Conservation (phyloP, 257 asterid genomes). For the Forsythia viridissima region DNA sequence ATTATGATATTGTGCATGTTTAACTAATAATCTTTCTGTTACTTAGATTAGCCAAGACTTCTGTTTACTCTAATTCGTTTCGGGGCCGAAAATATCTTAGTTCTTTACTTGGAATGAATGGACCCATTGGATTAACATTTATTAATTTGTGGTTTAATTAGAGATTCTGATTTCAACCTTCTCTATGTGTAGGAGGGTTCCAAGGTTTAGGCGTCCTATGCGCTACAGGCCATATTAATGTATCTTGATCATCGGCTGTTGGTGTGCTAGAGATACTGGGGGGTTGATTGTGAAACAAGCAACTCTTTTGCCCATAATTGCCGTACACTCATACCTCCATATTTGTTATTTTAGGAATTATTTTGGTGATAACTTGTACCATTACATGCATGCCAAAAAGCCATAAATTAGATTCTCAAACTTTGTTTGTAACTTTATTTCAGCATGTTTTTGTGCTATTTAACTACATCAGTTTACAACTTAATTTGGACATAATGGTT, state of each 20-base stretch:
- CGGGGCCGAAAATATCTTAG: background rate
- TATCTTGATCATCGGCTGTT: background rate
- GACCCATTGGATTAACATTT: background rate
- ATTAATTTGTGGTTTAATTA: background rate
- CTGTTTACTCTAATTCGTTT: background rate
- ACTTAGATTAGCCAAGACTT: background rate
- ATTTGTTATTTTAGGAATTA: slow-evolving; percentile 1
- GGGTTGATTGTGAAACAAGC: slow-evolving; percentile 25
- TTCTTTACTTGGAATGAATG: background rate
- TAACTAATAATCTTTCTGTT: background rate
- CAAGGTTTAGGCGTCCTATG: slow-evolving; percentile 65
- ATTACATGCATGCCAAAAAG: slow-evolving; percentile 24
- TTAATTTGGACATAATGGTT: background rate
- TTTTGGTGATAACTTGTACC: slow-evolving; percentile 6
- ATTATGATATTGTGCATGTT: background rate
- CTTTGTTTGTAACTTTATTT: slow-evolving; percentile 23
- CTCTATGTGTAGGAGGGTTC: slow-evolving; percentile 55
- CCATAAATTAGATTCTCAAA: slow-evolving; percentile 32
- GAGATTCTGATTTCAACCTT: slow-evolving; percentile 19
- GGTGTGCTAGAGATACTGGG: slow-evolving; percentile 22
- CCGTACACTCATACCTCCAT: slow-evolving; percentile 18
- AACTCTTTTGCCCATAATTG: slow-evolving; percentile 12
- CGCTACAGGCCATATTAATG: slow-evolving; percentile 65
- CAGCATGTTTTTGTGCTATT: slow-evolving; percentile 24
- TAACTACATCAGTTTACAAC: background rate